These are phyloP conservation scores for Furcasterigmium furcatum DNA, from an alignment of 2,329 filamentous ascomycete genomes.

Conservation along the genomic window DNA sequence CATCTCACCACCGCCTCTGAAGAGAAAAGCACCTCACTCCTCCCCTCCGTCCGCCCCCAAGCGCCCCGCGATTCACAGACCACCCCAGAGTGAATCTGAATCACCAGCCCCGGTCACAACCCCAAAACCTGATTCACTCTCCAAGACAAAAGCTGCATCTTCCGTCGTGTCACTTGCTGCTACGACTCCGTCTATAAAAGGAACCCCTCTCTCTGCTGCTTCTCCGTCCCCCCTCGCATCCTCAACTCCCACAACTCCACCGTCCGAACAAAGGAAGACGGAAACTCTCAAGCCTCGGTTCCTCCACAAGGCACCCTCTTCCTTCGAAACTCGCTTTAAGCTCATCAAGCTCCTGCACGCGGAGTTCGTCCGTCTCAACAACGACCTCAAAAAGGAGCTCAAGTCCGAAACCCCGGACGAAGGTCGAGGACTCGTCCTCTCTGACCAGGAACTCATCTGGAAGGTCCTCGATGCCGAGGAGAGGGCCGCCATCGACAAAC, in stretches of 20 bases:
- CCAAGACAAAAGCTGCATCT: neutral
- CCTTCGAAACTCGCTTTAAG: conserved; percentile 52
- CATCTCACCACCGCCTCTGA: conserved; percentile 30
- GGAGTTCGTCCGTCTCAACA: conserved; percentile 65
- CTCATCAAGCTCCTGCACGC: conserved; percentile 62
- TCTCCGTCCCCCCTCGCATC: conserved; percentile 7
- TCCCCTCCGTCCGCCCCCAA: neutral
- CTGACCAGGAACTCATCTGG: conserved; percentile 64
- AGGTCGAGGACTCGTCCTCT: conserved; percentile 51
- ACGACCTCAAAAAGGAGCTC: conserved; percentile 50
- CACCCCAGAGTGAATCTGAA: neutral
- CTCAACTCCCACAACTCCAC: conserved; percentile 6
- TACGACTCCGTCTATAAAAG: neutral
- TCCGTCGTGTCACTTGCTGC: neutral
- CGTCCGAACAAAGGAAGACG: conserved; percentile 22
- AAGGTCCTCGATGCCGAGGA: conserved; percentile 77
- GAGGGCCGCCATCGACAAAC: conserved; percentile 62
- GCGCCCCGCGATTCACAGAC: conserved; percentile 2
- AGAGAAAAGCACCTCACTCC: conserved; percentile 8
- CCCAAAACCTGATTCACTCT: neutral
- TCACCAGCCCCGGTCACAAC: neutral
- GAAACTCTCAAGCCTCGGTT: conserved; percentile 67
- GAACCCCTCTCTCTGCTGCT: neutral
- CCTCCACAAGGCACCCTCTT: conserved; percentile 54
- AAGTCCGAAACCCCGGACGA: conserved; percentile 46